Conservation (phyloP, 1,284 basidiomycete species). For the Marasmius oreades region DNA sequence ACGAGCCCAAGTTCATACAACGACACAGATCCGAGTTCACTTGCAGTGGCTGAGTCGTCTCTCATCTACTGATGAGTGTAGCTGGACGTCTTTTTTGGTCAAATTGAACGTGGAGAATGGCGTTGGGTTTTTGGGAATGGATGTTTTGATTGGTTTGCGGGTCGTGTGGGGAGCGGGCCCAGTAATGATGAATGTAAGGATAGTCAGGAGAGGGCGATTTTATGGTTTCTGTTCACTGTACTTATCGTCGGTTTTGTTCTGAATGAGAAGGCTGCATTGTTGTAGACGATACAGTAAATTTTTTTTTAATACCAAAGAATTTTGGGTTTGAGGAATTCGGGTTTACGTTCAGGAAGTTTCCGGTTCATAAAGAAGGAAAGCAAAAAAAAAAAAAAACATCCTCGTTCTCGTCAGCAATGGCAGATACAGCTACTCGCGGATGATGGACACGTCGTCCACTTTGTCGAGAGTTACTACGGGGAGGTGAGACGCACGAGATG, state of each 20-base stretch:
- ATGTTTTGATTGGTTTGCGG: conserved; percentile 57
- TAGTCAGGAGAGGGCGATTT: conserved; percentile 11
- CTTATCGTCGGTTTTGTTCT: background rate
- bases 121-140: conserved; percentile 23
- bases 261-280: background rate
- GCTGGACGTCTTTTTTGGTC: conserved; percentile 43
- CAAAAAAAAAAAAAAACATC: too few relatives aligned
- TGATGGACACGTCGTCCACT: too few relatives aligned
- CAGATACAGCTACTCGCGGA: too few relatives aligned
- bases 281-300: too few relatives aligned
- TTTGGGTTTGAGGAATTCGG: too few relatives aligned
- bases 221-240: background rate
- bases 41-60: conserved; percentile 45
- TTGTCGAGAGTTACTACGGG: too few relatives aligned
- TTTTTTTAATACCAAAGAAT: too few relatives aligned
- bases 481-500: too few relatives aligned
- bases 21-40: conserved; percentile 6
- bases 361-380: too few relatives aligned
- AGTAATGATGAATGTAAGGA: conserved; percentile 41
- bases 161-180: conserved; percentile 36
- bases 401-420: too few relatives aligned
- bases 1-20: conserved; percentile 1
- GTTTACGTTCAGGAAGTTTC: too few relatives aligned
- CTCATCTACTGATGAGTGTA: conserved; percentile 50
- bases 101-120: conserved; percentile 41